Evolutionary conservation across 371 early-diverging fungal species (phyloP).

Genomic region (Mortierella sp.): DNA sequence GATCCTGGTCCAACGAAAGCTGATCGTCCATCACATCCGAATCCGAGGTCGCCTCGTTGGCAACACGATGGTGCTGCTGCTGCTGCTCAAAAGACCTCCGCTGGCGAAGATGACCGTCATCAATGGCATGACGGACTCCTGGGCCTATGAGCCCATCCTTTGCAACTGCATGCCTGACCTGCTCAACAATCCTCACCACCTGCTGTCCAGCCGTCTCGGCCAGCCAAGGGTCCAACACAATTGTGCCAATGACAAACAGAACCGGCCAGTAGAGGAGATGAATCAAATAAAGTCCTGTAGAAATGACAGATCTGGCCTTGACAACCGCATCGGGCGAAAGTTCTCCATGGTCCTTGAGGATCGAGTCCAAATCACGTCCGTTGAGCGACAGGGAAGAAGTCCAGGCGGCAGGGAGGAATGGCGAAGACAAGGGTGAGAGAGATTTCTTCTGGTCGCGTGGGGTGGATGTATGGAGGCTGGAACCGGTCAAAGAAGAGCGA

Average conservation of each 20-base stretch:
- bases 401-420: slow-evolving; percentile 14
- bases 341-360: slow-evolving; percentile 23
- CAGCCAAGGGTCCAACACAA: slow-evolving; percentile 59
- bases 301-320: slow-evolving; percentile 39
- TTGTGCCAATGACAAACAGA: slow-evolving; percentile 56
- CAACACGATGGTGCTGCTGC: not conserved
- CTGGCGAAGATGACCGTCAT: not conserved
- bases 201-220: slow-evolving; percentile 59
- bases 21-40: not conserved
- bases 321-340: slow-evolving; percentile 40
- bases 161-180: slow-evolving; percentile 35
- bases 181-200: slow-evolving; percentile 58
- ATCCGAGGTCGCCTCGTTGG: not conserved
- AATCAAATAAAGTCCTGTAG: slow-evolving; percentile 52
- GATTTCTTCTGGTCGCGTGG: not conserved
- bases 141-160: slow-evolving; percentile 15
- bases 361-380: slow-evolving; percentile 40
- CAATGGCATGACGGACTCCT: not conserved
- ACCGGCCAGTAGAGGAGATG: slow-evolving; percentile 60
- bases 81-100: not conserved
- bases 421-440: not conserved
- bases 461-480: not conserved
- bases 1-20: slow-evolving; percentile 1
- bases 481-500: not conserved
- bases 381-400: slow-evolving; percentile 15